Evolutionary conservation across 495 filamentous ascomycete genomes (phyloP).

Genomic region (Chaetomidium leptoderma): DNA sequence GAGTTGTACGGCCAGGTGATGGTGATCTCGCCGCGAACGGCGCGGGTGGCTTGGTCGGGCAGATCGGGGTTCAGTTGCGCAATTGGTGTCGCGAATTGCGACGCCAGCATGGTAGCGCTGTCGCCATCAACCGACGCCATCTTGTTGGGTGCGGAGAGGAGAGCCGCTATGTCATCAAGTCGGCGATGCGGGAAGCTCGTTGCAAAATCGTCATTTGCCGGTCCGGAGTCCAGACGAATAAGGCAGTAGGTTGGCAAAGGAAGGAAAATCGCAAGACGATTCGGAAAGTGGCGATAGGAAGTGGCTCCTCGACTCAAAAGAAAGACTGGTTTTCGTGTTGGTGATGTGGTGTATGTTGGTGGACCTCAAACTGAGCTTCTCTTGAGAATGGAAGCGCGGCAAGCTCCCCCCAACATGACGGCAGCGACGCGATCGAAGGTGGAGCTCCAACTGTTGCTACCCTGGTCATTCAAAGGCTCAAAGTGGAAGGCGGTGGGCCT

Average conservation of each 20-base stretch:
- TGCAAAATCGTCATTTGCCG: constrained; percentile 1
- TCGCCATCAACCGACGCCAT: constrained; percentile 25
- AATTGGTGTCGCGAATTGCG: constrained; percentile 47
- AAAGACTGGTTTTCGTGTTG: too few relatives aligned
- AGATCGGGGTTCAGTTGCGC: constrained; percentile 62
- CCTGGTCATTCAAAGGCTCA: neutral
- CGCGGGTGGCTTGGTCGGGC: constrained; percentile 30
- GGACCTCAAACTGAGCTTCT: too few relatives aligned
- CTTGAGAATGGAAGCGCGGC: constrained; percentile 4
- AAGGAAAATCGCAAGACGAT: neutral
- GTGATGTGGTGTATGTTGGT: too few relatives aligned
- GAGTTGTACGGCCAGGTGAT: constrained; percentile 91
- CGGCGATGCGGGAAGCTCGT: neutral
- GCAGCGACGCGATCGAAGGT: constrained; percentile 1
- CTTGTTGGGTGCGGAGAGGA: neutral
- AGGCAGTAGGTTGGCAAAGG: neutral
- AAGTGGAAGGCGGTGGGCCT: neutral
- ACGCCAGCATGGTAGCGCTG: constrained; percentile 17
- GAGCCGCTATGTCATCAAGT: constrained; percentile 8
- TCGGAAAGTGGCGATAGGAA: too few relatives aligned
- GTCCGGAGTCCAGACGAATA: too few relatives aligned
- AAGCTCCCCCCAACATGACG: constrained; percentile 1
- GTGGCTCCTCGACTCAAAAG: too few relatives aligned
- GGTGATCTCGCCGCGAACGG: constrained; percentile 61
- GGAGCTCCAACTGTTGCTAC: neutral